Evolutionary conservation across 352 stramenopile genomes (phyloP), one percentile per base, ranked within the genome.

Genomic region (Phytophthora brassicae): DNA sequence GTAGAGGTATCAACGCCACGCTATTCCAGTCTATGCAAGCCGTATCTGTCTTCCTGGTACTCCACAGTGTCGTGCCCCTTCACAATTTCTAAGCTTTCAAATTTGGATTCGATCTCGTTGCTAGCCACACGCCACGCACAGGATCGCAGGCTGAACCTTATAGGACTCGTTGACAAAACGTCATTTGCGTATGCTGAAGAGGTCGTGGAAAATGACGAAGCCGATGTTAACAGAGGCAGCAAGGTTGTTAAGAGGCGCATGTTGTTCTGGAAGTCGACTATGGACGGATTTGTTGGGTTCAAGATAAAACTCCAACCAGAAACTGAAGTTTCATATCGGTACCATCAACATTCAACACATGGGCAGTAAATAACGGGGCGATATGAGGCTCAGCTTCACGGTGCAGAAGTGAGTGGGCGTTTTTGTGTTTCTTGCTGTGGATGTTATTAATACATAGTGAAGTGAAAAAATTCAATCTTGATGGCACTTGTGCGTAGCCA

Each of bases 21-120:
- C n/a, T n/a, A n/a, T n/a, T n/a, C n/a, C n/a, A n/a, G n/a, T n/a
- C n/a, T n/a, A n/a, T n/a, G n/a, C n/a, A n/a, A n/a, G n/a, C n/a
- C n/a, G 9, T 45, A 51, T 11, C 71, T 83, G 36, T 77, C 54
- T 12, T 62, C 64, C 49, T 54, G 56, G 56, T 70, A 66, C 26
- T 70, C 48, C 2, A 63, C 29, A 8, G 63, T 70, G 11, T 70
- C 62, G 24, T 49, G 56, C 66, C 74, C 74, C 7, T 72, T 49
- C 13, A 83, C 19, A 1, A 84, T 44, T 16, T 52, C 33, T 13
- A 84, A 42, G 9, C 38, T 44, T 11, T 56, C 45, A 31, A 72
- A 84, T 20, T 64, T 56, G 4, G 55, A 63, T 48, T 59, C 59
- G 3, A 87, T n/a, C n/a, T 75, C 13, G 49, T 64, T 9, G 11